Conservation (phyloP, 495 filamentous ascomycete genomes). For the Penicillium pancosmium region DNA sequence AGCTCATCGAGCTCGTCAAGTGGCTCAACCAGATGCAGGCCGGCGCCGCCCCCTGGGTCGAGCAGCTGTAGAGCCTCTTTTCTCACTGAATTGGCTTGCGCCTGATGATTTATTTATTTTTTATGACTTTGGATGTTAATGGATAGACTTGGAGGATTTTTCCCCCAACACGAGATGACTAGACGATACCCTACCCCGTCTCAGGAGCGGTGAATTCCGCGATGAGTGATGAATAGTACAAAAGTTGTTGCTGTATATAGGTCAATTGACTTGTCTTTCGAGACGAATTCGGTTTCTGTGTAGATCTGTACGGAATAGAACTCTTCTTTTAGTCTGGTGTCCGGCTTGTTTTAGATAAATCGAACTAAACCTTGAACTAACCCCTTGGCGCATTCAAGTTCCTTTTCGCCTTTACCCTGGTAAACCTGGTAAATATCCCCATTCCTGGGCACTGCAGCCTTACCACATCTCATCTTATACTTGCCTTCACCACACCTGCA, state of each 20-base stretch:
- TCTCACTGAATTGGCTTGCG: background rate
- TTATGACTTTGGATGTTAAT: conserved; percentile 38
- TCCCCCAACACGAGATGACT: conserved; percentile 35
- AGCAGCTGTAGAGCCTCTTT: conserved; percentile 40
- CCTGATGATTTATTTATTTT: conserved; percentile 11
- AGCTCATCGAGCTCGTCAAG: conserved; percentile 71
- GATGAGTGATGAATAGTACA: conserved; percentile 45
- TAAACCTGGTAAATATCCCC: no score
- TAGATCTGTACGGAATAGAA: background rate
- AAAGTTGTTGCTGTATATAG: conserved; percentile 38
- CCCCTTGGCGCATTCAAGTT: no score
- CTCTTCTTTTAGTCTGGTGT: background rate
- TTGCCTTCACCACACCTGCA: no score
- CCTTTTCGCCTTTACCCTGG: no score
- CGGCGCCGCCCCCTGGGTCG: conserved; percentile 46
- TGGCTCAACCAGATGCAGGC: conserved; percentile 63
- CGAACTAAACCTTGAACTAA: no score
- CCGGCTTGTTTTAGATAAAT: no score
- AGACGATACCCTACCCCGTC: conserved; percentile 53
- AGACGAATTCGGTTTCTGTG: background rate
- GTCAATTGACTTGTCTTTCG: conserved; percentile 24
- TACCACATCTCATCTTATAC: no score
- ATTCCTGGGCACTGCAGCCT: no score
- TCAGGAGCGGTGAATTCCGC: conserved; percentile 24
- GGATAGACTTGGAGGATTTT: conserved; percentile 39